These are phyloP conservation scores for Nakazawaea pomicola DNA, from an alignment of 805 yeast species.

Conservation along the genomic window DNA sequence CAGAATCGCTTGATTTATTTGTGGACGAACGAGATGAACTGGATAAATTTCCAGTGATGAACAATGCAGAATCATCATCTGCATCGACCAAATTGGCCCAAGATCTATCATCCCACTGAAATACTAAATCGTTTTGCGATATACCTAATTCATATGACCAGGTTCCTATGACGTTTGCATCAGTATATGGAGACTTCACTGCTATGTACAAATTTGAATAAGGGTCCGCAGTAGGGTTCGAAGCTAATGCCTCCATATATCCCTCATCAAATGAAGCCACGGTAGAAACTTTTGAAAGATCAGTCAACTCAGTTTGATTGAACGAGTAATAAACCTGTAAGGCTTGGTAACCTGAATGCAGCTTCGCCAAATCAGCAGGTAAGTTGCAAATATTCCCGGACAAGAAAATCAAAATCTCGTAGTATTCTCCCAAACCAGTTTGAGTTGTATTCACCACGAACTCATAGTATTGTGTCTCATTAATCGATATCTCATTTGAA, in stretches of 20 bases:
- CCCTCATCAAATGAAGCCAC: slow-evolving; percentile 23
- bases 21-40: not conserved
- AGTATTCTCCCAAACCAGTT: slow-evolving; percentile 39
- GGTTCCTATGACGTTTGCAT: slow-evolving; percentile 15
- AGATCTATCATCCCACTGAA: slow-evolving; percentile 61
- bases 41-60: slow-evolving; percentile 52
- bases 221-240: slow-evolving; percentile 13
- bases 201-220: slow-evolving; percentile 17
- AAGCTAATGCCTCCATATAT: slow-evolving; percentile 20
- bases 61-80: slow-evolving; percentile 61
- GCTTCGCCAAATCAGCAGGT: slow-evolving; percentile 16
- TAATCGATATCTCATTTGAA: slow-evolving; percentile 25
- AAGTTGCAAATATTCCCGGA: slow-evolving; percentile 45
- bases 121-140: slow-evolving; percentile 56
- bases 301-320: slow-evolving; percentile 17
- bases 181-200: slow-evolving; percentile 16
- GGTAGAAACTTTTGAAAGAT: not conserved
- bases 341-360: slow-evolving; percentile 16
- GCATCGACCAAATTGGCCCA: slow-evolving; percentile 61
- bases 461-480: slow-evolving; percentile 35
- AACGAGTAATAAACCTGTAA: slow-evolving; percentile 22
- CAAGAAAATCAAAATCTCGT: slow-evolving; percentile 42
- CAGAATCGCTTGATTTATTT: not conserved
- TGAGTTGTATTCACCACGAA: slow-evolving; percentile 38
- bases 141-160: slow-evolving; percentile 69